Conservation (phyloP, 192 early-diverging fungal genomes). For the Coemansia sp. region DNA sequence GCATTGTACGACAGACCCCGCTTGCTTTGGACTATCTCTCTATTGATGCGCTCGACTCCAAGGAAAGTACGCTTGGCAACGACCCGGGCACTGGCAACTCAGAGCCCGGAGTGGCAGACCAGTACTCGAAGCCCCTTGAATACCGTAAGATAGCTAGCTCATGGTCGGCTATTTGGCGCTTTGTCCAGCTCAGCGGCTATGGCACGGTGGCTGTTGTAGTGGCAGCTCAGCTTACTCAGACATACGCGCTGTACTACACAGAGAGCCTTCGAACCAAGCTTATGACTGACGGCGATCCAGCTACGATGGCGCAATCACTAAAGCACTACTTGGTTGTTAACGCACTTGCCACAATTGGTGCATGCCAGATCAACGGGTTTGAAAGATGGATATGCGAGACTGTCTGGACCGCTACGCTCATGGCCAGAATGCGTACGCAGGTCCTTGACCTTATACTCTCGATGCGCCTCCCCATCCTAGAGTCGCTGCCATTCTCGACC, state of each 20-base stretch:
- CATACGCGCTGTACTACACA: slow-evolving; percentile 11
- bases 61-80: neutral
- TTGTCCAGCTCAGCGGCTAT: slow-evolving; percentile 15
- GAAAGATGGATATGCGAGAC: neutral
- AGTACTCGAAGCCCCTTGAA: neutral
- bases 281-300: slow-evolving; percentile 30
- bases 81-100: neutral
- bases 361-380: slow-evolving; percentile 3
- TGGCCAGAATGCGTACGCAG: neutral
- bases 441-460: slow-evolving; percentile 1
- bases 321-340: slow-evolving; percentile 24
- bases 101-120: neutral
- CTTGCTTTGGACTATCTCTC: neutral
- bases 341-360: slow-evolving; percentile 1
- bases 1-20: slow-evolving; percentile 10
- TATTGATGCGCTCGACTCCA: neutral
- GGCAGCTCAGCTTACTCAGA: slow-evolving; percentile 1
- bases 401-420: slow-evolving; percentile 7
- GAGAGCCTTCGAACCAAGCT: slow-evolving; percentile 18
- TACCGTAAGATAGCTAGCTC: neutral
- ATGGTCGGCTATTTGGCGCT: slow-evolving; percentile 7
- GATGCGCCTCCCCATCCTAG: slow-evolving; percentile 9
- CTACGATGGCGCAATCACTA: slow-evolving; percentile 22
- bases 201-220: slow-evolving; percentile 7
- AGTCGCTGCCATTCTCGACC: neutral